Evolutionary conservation across 2,329 filamentous ascomycete genomes (phyloP).

Genomic region (Alternaria viburni): DNA sequence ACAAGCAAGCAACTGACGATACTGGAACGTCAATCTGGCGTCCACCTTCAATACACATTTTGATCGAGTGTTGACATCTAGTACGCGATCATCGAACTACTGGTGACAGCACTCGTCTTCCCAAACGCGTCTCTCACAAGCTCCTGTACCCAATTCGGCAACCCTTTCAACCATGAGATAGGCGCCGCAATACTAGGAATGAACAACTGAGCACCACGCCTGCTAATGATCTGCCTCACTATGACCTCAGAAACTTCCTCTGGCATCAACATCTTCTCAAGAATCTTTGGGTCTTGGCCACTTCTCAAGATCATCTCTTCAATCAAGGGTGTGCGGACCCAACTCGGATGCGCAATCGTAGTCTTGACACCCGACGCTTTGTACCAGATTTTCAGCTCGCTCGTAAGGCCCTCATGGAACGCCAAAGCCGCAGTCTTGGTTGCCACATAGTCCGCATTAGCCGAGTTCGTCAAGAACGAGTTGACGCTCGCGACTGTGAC

Average conservation of each 20-base stretch:
- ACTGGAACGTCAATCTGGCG: background rate
- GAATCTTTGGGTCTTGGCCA: conserved; percentile 30
- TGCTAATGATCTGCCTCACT: conserved; percentile 46
- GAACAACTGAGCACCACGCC: conserved; percentile 44
- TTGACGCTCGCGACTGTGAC: conserved; percentile 25
- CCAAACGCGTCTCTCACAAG: conserved; percentile 5
- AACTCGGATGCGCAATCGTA: conserved; percentile 43
- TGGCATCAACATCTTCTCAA: conserved; percentile 36
- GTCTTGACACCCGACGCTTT: conserved; percentile 28
- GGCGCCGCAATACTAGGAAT: conserved; percentile 9
- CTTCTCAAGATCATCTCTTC: conserved; percentile 25
- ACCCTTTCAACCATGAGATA: conserved; percentile 4
- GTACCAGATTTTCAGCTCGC: conserved; percentile 43
- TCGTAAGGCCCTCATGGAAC: conserved; percentile 32
- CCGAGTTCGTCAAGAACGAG: conserved; percentile 17
- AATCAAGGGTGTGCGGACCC: conserved; percentile 44
- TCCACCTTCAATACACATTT: background rate
- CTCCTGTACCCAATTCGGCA: conserved; percentile 1
- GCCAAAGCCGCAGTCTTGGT: conserved; percentile 24
- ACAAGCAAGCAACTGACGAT: background rate
- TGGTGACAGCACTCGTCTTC: conserved; percentile 6
- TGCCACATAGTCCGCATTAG: conserved; percentile 22
- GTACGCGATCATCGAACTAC: conserved; percentile 1
- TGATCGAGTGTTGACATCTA: background rate
- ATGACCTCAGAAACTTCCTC: conserved; percentile 45